Base-by-base conservation (phyloP, 345 rosid genomes). In the Arabis hirsuta region DNA sequence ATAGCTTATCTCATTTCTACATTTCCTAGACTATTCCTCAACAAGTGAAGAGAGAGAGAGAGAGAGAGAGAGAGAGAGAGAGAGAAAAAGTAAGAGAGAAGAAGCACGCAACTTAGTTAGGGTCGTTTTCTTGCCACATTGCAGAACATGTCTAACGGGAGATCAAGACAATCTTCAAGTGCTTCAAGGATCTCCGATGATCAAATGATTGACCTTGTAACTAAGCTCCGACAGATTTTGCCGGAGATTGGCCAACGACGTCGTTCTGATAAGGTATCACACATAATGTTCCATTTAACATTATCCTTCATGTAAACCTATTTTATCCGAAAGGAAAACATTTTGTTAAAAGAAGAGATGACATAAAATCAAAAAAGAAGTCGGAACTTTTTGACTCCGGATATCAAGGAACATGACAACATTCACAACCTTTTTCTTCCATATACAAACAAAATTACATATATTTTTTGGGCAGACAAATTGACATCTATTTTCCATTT, bases 181-280 rank as follows among this genome's bases (percentile, higher is more conserved):
- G 72, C 57, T 72, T 80, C 98, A 2, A 82, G 97, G 76, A 94
- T 94, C 86, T 86, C 77, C 9, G 97, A 94, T 77, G 95, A 87
- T 73, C 98, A 90, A 78, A 94, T 94, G 85, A 83, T 84, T 29
- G 87, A 89, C 42, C 98, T 94, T 12, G 82, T 94, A 69, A 74
- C 96, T 76, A 94, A 94, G 77, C 76, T 94, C 75, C 91, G 88
- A 38, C 88, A 86, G 32, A 82, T 90, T 76, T 90, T 94, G 31
- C 98, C 98, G 1, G 98, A 94, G 87, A 87, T 90, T 73, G 85
- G 89, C 0, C 72, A 83, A 34, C 73, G 88, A 67, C 90, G 90
- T 54, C 92, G 90, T 56, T 84, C 98, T 1, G 86, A 85, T 60
- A 91, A 91, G 98, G 97, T 94, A 81, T n/a, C 70, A 43, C 55